Base-by-base conservation (phyloP, 1,284 basidiomycete species). In the Meira miltonrushii region DNA sequence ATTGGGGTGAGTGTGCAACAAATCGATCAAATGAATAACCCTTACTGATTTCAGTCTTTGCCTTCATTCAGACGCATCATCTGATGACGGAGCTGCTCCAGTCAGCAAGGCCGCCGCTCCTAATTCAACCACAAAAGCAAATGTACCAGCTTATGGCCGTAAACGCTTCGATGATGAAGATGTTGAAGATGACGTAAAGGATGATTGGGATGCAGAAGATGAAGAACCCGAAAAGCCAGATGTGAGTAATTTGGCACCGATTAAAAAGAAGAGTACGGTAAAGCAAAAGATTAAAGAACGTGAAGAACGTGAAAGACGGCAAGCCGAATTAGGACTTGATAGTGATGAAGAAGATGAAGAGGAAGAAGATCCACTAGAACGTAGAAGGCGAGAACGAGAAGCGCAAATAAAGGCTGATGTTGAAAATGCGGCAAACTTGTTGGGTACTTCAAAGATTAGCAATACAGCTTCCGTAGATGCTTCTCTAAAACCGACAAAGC, bases 151-250 rank as follows among this genome's bases (percentile, higher is more conserved):
- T 41, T 62, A 39, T 9, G 60, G 67, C 2, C 56, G 69, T 25
- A 64, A 67, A 55, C 71, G 67, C 57, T 78, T 78, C 37, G 75
- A 76, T 39, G 75, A 77, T 55, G 75, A 78, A 41, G 74, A 76
- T 38, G 67, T 69, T 7, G 67, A 65, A 44, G 74, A 77, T 37
- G 74, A 77, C 23, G 60, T 75, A 19, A 54, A 70, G 67, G 75
- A 78, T 51, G 75, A 78, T 55, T 78, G 75, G 75, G 75, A 78
- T 40, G 74, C 71, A 25, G 68, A 69, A 21, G 71, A 75, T 46
- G 68, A 68, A 21, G 69, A 69, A 43, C 61, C 64, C 11, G 65
- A 66, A n/a, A 63, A 62, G 47, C 47, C 61, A 2, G 54, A 58
- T 33, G 63, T 61, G 1, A 58, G 59, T 1, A 15, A 33, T 33